These are phyloP conservation scores for Danielozyma ontarioensis DNA, from an alignment of 805 yeast species.

Conservation along the genomic window DNA sequence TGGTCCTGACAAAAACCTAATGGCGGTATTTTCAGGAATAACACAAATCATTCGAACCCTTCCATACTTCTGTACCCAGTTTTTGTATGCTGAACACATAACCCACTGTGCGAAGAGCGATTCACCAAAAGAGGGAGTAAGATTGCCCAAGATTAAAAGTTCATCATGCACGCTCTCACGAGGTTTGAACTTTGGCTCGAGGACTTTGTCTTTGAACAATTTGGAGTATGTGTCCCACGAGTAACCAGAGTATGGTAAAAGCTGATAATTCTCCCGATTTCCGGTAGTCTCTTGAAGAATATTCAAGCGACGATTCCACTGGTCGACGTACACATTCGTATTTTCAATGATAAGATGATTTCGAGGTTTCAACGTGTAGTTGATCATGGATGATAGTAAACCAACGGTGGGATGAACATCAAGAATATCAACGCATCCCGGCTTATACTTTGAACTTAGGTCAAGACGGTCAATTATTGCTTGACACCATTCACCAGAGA, in stretches of 20 bases:
- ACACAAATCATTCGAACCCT: conserved; percentile 71
- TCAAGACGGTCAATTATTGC: conserved; percentile 44
- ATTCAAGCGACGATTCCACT: conserved; percentile 25
- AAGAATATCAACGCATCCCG: conserved; percentile 42
- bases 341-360: conserved; percentile 62
- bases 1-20: conserved; percentile 55
- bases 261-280: conserved; percentile 27
- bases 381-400: conserved; percentile 56
- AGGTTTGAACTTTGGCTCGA: conserved; percentile 23
- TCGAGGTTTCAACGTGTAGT: conserved; percentile 54
- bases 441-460: conserved; percentile 31
- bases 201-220: conserved; percentile 40
- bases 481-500: conserved; percentile 22
- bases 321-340: conserved; percentile 20
- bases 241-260: conserved; percentile 49
- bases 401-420: conserved; percentile 61
- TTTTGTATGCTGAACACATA: conserved; percentile 58
- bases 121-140: conserved; percentile 53
- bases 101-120: conserved; percentile 72
- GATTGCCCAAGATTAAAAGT: conserved; percentile 55
- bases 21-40: conserved; percentile 52
- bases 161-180: conserved; percentile 45
- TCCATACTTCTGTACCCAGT: conserved; percentile 71
- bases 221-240: conserved; percentile 58
- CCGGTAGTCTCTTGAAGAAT: conserved; percentile 17